These are phyloP conservation scores for Fusarium sp. DNA, from an alignment of 2,329 filamentous ascomycete species.

Conservation along the genomic window DNA sequence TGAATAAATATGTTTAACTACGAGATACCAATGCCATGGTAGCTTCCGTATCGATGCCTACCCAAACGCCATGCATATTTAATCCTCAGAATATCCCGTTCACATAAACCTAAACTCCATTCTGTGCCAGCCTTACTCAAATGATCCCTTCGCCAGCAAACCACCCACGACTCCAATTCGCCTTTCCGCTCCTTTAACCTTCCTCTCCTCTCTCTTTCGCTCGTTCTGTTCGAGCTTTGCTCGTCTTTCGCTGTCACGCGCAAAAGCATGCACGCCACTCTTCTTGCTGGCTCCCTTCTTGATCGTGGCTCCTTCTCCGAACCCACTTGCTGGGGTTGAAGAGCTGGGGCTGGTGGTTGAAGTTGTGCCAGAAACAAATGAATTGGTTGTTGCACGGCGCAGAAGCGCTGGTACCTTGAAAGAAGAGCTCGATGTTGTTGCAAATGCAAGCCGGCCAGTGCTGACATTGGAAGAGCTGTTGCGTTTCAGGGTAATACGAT, in stretches of 20 bases:
- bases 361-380: slow-evolving; percentile 56
- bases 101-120: slow-evolving; percentile 22
- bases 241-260: slow-evolving; percentile 67
- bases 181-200: slow-evolving; percentile 67
- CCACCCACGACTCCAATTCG: slow-evolving; percentile 68
- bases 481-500: slow-evolving; percentile 79
- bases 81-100: slow-evolving; percentile 1
- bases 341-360: slow-evolving; percentile 50
- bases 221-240: slow-evolving; percentile 67
- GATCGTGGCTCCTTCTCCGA: slow-evolving; percentile 64
- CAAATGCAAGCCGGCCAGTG: slow-evolving; percentile 67
- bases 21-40: slow-evolving; percentile 7
- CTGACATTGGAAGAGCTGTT: slow-evolving; percentile 53
- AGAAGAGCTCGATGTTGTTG: slow-evolving; percentile 54
- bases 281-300: slow-evolving; percentile 70
- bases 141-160: slow-evolving; percentile 65
- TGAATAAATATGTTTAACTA: slow-evolving; percentile 1
- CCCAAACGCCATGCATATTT: slow-evolving; percentile 32
- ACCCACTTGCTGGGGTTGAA: slow-evolving; percentile 52
- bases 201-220: slow-evolving; percentile 67
- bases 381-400: slow-evolving; percentile 78
- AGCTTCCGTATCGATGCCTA: slow-evolving; percentile 6
- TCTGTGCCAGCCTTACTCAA: slow-evolving; percentile 47
- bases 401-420: slow-evolving; percentile 79
- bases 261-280: slow-evolving; percentile 70